These are phyloP conservation scores for Candida saitoana DNA, from an alignment of 805 yeast species.

Conservation along the genomic window DNA sequence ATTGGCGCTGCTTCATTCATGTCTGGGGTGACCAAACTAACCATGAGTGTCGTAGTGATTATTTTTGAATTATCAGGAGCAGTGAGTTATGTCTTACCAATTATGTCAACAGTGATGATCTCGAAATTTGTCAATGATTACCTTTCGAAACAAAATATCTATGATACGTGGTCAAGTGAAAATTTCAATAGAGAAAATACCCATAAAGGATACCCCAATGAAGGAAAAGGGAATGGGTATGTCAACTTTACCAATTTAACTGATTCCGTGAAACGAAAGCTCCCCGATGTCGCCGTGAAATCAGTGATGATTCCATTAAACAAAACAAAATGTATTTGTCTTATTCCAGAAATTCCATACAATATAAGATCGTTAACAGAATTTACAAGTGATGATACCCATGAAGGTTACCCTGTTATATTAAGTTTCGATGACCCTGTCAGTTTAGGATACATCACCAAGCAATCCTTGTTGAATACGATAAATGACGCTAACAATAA, in stretches of 20 bases:
- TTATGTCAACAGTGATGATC: slow-evolving; percentile 77
- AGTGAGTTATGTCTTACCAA: slow-evolving; percentile 74
- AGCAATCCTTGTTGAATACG: slow-evolving; percentile 18
- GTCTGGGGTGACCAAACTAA: slow-evolving; percentile 76
- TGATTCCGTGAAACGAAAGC: slow-evolving; percentile 20
- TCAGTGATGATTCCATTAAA: slow-evolving; percentile 29
- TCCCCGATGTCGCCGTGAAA: slow-evolving; percentile 29
- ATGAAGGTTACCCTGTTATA: slow-evolving; percentile 41
- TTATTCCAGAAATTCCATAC: slow-evolving; percentile 23
- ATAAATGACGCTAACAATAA: slow-evolving; percentile 6
- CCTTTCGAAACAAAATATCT: slow-evolving; percentile 55
- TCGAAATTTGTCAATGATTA: slow-evolving; percentile 71
- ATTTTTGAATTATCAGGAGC: slow-evolving; percentile 86
- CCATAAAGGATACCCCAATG: slow-evolving; percentile 16
- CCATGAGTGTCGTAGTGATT: slow-evolving; percentile 75
- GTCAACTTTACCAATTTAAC: slow-evolving; percentile 29
- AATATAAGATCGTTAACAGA: slow-evolving; percentile 16
- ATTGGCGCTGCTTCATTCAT: slow-evolving; percentile 84
- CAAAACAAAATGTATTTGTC: slow-evolving; percentile 24
- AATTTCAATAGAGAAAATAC: slow-evolving; percentile 22
- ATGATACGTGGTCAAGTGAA: slow-evolving; percentile 45
- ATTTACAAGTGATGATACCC: slow-evolving; percentile 28
- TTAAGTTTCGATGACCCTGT: slow-evolving; percentile 21
- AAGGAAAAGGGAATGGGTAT: slow-evolving; percentile 38
- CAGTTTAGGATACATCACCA: slow-evolving; percentile 33